Conservation (phyloP, 2,329 filamentous ascomycete genomes). For the Arthrinium phaeospermum region DNA sequence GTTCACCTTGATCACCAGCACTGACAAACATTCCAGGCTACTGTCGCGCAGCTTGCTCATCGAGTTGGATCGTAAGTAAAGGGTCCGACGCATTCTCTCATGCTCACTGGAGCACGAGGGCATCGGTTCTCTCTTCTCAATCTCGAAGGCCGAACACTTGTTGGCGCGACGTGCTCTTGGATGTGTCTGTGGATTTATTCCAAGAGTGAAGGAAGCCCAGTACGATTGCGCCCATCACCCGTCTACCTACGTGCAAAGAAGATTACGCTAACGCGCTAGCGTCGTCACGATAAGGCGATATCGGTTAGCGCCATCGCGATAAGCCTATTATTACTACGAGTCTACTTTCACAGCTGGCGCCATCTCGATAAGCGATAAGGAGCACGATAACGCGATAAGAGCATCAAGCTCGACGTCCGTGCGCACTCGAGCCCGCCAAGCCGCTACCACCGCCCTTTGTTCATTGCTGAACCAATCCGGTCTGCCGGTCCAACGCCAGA, state of each 20-base stretch:
- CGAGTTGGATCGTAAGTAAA: background rate
- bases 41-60: background rate
- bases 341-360: background rate
- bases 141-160: background rate
- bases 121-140: background rate
- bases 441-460: background rate
- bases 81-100: background rate
- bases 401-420: background rate
- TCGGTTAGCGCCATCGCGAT: background rate
- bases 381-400: background rate
- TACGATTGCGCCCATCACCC: background rate
- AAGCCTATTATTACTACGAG: background rate
- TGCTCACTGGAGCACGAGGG: background rate
- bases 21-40: slow-evolving; percentile 2
- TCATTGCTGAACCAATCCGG: background rate
- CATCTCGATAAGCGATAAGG: background rate
- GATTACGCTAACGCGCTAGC: background rate
- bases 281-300: background rate
- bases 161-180: background rate
- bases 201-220: background rate
- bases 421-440: background rate
- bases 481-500: background rate
- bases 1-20: background rate
- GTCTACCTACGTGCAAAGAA: background rate
- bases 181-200: background rate